A percentile compares a stretch with the other conserved stretches of the same genome.
These are phyloP conservation scores for Fusarium camptoceras DNA, from an alignment of 2,329 filamentous ascomycete species.

Conservation along the genomic window DNA sequence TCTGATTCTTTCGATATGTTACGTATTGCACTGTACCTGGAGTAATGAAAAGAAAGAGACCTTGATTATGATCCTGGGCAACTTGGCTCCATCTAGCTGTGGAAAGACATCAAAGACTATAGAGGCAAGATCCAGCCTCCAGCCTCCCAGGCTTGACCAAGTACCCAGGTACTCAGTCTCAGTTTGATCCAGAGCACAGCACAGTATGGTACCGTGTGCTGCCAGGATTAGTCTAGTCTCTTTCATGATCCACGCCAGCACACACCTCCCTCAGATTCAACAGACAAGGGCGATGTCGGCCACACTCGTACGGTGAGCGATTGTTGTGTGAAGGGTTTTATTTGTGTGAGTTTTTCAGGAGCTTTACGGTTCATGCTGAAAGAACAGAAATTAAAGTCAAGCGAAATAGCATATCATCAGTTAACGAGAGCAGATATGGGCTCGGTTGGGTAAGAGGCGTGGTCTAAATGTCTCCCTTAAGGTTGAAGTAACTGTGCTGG, in stretches of 20 bases:
- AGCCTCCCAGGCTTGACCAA: not conserved
- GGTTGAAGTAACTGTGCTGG: not conserved
- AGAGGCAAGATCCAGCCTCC: slow-evolving; percentile 24
- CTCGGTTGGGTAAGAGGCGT: not conserved
- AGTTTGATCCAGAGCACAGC: slow-evolving; percentile 26
- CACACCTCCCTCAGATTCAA: slow-evolving; percentile 22
- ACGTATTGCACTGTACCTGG: not conserved
- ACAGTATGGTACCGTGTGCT: slow-evolving; percentile 33
- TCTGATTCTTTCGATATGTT: slow-evolving; percentile 12
- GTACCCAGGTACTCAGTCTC: slow-evolving; percentile 22
- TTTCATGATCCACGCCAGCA: slow-evolving; percentile 26
- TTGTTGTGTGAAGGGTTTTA: not conserved
- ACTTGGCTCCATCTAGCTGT: slow-evolving; percentile 6
- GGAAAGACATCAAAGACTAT: slow-evolving; percentile 23
- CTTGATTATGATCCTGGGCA: slow-evolving; percentile 1
- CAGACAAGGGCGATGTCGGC: slow-evolving; percentile 34
- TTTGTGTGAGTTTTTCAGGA: not conserved
- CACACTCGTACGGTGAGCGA: slow-evolving; percentile 20
- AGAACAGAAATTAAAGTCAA: not conserved
- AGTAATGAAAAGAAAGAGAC: slow-evolving; percentile 16
- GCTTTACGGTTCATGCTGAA: not conserved
- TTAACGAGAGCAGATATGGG: not conserved
- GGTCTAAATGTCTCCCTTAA: not conserved
- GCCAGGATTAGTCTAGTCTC: slow-evolving; percentile 17
- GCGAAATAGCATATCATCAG: not conserved